Evolutionary conservation across 2,329 filamentous ascomycete species (phyloP), one percentile per base, ranked within the genome.

Genomic region (Epichloe baconii): DNA sequence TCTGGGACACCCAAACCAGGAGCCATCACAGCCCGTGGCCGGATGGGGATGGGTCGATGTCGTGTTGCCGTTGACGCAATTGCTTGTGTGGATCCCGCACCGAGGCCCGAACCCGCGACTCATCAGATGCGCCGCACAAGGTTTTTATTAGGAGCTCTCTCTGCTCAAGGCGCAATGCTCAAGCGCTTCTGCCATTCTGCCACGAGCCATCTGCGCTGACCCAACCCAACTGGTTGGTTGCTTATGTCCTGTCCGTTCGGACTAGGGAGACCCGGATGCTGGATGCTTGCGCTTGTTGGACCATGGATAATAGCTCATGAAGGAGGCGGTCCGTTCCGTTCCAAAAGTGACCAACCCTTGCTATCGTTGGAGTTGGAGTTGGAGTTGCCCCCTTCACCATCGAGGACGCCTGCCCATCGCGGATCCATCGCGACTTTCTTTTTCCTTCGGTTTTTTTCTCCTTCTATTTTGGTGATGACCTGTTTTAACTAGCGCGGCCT

Each of bases 1-100:
- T 12, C 26, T 35, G 8, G 14, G n/a, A 17, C 3, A n/a, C 46
- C 36, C 14, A 23, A 31, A 19, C 46, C 19, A 41, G 14, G 14
- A n/a, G 19, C 46, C 17, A n/a, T 37, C 14, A 31, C 38, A 49
- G 23, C 47, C 47, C 47, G 14, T 49, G 47, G 38, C 34, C 40
- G 19, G 47, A 49, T 49, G 47, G 23, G 19, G 47, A 49, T 49
- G 47, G 23, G 40, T 49, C 40, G 40, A 43, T 42, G 34, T 43
- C 40, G 40, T 49, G 47, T 44, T 44, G 40, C 35, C 47, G 38
- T 38, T 48, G 46, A 37, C 36, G 35, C 46, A 17, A 48, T 12
- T 48, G 34, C 34, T 40, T 23, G 15, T 48, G 46, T 48, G 46
- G 46, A 48, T 40, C 36, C 36, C 46, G 36, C 36, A 14, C 35